phyloP scores from a whole-genome alignment of 805 yeast genomes.

The Wickerhamomyces mucosus region DNA sequence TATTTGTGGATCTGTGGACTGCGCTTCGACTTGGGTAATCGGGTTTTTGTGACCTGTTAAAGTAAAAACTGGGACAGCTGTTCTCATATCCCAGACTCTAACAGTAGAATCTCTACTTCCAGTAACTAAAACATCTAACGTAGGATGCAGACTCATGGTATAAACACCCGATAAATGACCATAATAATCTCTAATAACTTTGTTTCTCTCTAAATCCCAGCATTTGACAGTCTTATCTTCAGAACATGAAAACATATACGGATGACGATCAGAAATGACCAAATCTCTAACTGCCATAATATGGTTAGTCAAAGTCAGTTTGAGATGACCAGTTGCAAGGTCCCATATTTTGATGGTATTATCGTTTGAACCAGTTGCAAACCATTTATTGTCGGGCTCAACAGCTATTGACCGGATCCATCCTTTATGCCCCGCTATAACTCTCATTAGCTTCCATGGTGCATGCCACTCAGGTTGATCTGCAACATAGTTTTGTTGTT shows the following conservation, averaged over 20 bases:
- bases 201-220: slow-evolving; percentile 90
- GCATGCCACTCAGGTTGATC: slow-evolving; percentile 36
- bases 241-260: slow-evolving; percentile 84
- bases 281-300: slow-evolving; percentile 80
- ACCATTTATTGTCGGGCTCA: slow-evolving; percentile 87
- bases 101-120: slow-evolving; percentile 87
- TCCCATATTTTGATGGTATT: slow-evolving; percentile 90
- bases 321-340: slow-evolving; percentile 57
- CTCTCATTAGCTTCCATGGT: slow-evolving; percentile 64
- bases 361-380: slow-evolving; percentile 87
- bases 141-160: slow-evolving; percentile 79
- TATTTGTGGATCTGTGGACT: slow-evolving; percentile 76
- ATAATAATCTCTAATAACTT: slow-evolving; percentile 76
- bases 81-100: slow-evolving; percentile 89
- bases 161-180: slow-evolving; percentile 92
- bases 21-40: slow-evolving; percentile 58
- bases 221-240: slow-evolving; percentile 91
- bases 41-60: slow-evolving; percentile 76
- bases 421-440: slow-evolving; percentile 84
- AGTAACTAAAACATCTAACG: slow-evolving; percentile 70
- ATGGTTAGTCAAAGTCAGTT: slow-evolving; percentile 81
- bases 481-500: slow-evolving; percentile 11
- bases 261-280: slow-evolving; percentile 63
- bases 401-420: slow-evolving; percentile 80
- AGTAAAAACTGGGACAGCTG: slow-evolving; percentile 64